Conservation (phyloP, 2,329 filamentous ascomycete species). For the Stylonectria norvegica region DNA sequence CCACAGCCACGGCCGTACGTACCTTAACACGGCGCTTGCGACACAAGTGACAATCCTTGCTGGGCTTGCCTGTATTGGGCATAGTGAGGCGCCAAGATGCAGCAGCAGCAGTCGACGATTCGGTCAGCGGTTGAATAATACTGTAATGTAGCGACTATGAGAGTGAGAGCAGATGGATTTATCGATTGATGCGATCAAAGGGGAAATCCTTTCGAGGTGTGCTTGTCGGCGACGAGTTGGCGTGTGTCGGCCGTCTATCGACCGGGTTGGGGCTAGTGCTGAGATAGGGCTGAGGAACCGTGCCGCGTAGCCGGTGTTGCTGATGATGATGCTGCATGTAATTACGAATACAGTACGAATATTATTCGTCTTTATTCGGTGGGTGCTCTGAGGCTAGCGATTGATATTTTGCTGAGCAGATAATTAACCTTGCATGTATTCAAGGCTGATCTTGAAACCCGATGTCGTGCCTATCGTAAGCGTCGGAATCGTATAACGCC, state of each 20-base stretch:
- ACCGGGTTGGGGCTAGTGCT: slow-evolving; percentile 17
- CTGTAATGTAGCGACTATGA: too few relatives aligned
- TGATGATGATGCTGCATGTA: too few relatives aligned
- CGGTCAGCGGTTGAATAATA: too few relatives aligned
- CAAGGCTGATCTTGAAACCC: too few relatives aligned
- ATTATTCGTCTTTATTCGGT: too few relatives aligned
- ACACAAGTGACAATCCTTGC: slow-evolving; percentile 41
- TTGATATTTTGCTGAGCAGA: too few relatives aligned
- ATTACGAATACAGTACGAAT: too few relatives aligned
- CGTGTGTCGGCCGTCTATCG: slow-evolving; percentile 4
- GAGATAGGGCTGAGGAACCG: slow-evolving; percentile 14
- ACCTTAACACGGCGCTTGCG: slow-evolving; percentile 41
- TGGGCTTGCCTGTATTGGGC: slow-evolving; percentile 41
- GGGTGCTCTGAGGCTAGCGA: too few relatives aligned
- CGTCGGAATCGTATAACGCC: too few relatives aligned
- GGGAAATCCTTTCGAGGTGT: slow-evolving; percentile 29
- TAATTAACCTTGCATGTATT: too few relatives aligned
- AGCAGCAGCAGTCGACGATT: too few relatives aligned
- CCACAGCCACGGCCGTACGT: slow-evolving; percentile 10
- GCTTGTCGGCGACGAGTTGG: slow-evolving; percentile 4
- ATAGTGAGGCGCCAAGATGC: slow-evolving; percentile 22
- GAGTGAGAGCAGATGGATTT: slow-evolving; percentile 1
- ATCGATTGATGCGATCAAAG: slow-evolving; percentile 17
- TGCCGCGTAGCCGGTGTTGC: slow-evolving; percentile 6
- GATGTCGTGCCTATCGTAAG: too few relatives aligned